Evolutionary conservation across 2,329 filamentous ascomycete species (phyloP).

Genomic region (Colletotrichum tofieldiae): DNA sequence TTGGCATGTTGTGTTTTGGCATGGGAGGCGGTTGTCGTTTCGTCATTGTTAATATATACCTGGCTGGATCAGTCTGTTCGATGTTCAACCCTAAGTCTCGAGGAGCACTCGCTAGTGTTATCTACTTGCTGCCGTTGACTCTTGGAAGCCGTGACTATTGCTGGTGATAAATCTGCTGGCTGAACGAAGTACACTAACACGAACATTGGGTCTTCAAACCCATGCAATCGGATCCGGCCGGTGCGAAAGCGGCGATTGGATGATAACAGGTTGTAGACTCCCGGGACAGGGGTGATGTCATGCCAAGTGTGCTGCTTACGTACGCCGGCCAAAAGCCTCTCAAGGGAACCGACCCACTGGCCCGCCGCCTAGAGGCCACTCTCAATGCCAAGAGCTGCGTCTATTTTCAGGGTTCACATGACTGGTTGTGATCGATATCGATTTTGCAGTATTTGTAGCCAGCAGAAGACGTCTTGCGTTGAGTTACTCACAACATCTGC

Average conservation of each 20-base stretch:
- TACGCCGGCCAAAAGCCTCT: no score
- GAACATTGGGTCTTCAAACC: not conserved
- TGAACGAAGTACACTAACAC: no score
- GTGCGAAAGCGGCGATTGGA: not conserved
- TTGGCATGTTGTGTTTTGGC: not conserved
- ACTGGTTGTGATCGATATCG: not conserved
- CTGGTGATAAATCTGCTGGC: no score
- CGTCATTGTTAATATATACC: constrained; percentile 24
- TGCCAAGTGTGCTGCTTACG: not conserved
- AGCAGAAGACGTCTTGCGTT: no score
- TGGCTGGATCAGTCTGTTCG: constrained; percentile 34
- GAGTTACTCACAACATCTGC: no score
- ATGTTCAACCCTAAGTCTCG: not conserved
- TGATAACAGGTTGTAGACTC: not conserved
- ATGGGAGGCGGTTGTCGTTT: not conserved
- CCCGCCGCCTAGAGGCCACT: not conserved
- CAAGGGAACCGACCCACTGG: not conserved
- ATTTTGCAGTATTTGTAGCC: not conserved
- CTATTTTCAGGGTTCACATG: not conserved
- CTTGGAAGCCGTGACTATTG: not conserved
- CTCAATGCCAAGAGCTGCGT: constrained; percentile 15
- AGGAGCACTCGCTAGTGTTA: no score
- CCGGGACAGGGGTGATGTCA: not conserved
- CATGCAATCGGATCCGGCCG: not conserved
- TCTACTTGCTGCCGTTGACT: not conserved